Evolutionary conservation across 1,139 yeast genomes (phyloP).

Genomic region (Taphrina deformans): DNA sequence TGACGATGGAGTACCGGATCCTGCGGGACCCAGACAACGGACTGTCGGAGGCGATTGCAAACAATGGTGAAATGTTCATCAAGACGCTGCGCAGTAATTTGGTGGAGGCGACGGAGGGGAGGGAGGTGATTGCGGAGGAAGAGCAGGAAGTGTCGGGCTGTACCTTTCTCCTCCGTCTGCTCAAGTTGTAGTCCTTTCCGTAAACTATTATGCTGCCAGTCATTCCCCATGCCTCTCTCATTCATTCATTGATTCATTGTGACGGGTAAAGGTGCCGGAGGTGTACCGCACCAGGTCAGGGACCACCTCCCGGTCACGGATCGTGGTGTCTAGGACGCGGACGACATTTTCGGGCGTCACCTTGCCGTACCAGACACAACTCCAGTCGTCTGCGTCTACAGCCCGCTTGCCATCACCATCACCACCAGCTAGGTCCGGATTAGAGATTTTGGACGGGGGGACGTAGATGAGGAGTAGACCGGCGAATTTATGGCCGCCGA

Average conservation of each 20-base stretch:
- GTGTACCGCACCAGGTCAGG: slow-evolving; percentile 1
- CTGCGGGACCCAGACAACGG: slow-evolving; percentile 60
- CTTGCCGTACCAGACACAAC: slow-evolving; percentile 24
- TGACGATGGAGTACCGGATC: slow-evolving; percentile 75
- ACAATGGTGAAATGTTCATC: slow-evolving; percentile 66
- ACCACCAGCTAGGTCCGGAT: too few relatives aligned
- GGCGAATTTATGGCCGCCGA: slow-evolving; percentile 31
- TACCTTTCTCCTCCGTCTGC: slow-evolving; percentile 72
- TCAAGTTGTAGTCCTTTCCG: slow-evolving; percentile 46
- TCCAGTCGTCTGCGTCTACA: background rate
- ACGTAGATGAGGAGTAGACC: slow-evolving; percentile 6
- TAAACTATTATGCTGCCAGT: too few relatives aligned
- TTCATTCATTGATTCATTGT: background rate
- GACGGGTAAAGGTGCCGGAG: background rate
- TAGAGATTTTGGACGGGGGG: too few relatives aligned
- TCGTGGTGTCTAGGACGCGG: slow-evolving; percentile 1
- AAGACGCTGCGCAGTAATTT: slow-evolving; percentile 64
- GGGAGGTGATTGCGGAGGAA: slow-evolving; percentile 73
- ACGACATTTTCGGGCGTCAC: slow-evolving; percentile 9
- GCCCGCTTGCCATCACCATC: background rate
- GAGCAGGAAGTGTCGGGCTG: slow-evolving; percentile 89
- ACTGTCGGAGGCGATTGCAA: slow-evolving; percentile 62
- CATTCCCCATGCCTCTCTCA: background rate
- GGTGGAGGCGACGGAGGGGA: slow-evolving; percentile 41
- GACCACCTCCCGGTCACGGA: background rate